Evolutionary conservation across 768 basidiomycete species (phyloP), one percentile per base, ranked within the genome.

Genomic region (Suillus brevipes): DNA sequence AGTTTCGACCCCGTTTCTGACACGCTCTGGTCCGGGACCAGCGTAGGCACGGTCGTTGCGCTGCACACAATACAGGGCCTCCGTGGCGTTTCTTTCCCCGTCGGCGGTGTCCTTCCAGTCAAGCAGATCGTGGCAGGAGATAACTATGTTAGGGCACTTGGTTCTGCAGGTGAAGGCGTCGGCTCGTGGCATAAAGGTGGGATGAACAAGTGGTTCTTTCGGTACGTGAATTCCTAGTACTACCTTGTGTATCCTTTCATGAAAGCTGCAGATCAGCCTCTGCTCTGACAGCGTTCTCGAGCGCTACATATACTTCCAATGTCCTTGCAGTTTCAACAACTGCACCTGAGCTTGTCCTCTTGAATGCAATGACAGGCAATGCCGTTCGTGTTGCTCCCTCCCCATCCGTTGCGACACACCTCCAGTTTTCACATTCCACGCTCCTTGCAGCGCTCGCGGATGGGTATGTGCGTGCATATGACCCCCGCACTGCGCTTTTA

Each of bases 1-100:
- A 86, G 89, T 0, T 96, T 99, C 74, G 97, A 99, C 77, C 90
- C 94, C 9, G 89, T 91, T 25, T 92, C 94, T 0, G 95, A 98
- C 75, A 86, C 90, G 7, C 79, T 99, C 42, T 97, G 95, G 95
- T 81, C 89, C 56, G 96, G 95, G 37, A 83, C 85, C 10, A 86
- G 87, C 64, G 78, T 85, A 36, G 96, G 97, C 4, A 80, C 80
- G 64, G 83, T 97, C 66, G 74, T 83, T 47, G 89, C 91, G 1
- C 85, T 89, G 73, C 87, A 92, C 77, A 83, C 87, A 49, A 74
- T 83, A 37, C 83, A 82, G 57, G 89, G 87, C 18, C 72, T 85
- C 58, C 86, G 87, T 59, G 91, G 91, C 4, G 89, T 92, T 40
- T 84, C 83, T 25, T 95, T 91, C 73, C 89, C 83, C 34, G 88